Evolutionary conservation across 371 early-diverging fungal species (phyloP).

Genomic region (Mortierella sp.): DNA sequence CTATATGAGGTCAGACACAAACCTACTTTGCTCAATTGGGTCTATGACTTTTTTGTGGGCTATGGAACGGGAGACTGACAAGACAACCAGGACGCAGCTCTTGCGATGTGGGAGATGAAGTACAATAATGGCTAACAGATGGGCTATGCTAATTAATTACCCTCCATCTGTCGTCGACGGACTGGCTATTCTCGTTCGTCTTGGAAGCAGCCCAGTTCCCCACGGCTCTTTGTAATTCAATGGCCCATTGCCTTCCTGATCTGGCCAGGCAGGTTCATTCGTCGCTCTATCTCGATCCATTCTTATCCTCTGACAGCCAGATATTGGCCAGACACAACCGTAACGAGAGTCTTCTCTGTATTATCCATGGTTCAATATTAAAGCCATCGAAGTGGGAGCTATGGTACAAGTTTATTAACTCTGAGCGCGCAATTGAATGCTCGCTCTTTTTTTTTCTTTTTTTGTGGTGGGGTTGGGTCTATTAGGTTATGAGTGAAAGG

Average conservation of each 20-base stretch:
- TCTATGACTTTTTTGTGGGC: too few relatives aligned
- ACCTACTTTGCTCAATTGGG: too few relatives aligned
- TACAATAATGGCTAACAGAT: too few relatives aligned
- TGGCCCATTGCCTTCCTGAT: background rate
- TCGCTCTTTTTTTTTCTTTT: background rate
- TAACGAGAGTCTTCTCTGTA: background rate
- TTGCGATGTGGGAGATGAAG: too few relatives aligned
- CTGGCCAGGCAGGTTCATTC: too few relatives aligned
- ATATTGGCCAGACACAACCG: conserved; percentile 1
- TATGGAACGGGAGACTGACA: too few relatives aligned
- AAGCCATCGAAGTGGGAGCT: background rate
- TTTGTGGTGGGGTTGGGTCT: background rate
- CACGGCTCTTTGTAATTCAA: background rate
- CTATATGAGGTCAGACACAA: too few relatives aligned
- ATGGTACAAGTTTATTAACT: conserved; percentile 2
- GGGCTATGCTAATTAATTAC: too few relatives aligned
- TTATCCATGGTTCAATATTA: background rate
- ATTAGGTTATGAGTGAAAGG: background rate
- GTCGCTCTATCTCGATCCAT: background rate
- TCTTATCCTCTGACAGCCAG: background rate
- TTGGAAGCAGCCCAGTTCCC: conserved; percentile 7
- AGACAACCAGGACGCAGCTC: too few relatives aligned
- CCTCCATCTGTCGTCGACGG: too few relatives aligned
- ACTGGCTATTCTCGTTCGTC: conserved; percentile 11
- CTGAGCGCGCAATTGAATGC: conserved; percentile 1